Percentiles rank a stretch among this genome's conserved stretches.
These are phyloP conservation scores for Cyphellophora europaea DNA, from an alignment of 2,329 filamentous ascomycete species.

Conservation along the genomic window DNA sequence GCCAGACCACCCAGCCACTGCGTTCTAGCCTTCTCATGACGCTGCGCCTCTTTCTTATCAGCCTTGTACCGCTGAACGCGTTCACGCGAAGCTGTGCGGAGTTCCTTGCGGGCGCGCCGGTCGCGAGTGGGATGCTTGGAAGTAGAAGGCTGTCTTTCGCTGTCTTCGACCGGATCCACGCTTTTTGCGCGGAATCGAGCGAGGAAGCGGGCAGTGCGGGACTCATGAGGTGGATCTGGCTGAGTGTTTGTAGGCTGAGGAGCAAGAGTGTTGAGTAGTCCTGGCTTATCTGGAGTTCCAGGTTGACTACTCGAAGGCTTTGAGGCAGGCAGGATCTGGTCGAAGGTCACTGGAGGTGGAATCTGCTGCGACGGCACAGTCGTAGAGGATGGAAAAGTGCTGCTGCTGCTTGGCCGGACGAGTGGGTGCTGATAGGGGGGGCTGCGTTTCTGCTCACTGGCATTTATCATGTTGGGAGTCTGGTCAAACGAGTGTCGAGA, in stretches of 20 bases:
- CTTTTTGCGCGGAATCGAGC: background rate
- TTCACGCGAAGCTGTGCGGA: conserved; percentile 1
- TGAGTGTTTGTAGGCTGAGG: background rate
- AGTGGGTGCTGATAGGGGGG: background rate
- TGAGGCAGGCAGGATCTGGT: background rate
- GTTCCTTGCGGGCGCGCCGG: conserved; percentile 1
- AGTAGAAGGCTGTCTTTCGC: conserved; percentile 4
- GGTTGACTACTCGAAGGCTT: too few relatives aligned
- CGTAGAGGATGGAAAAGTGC: background rate
- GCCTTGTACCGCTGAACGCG: background rate
- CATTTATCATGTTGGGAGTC: too few relatives aligned
- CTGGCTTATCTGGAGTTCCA: background rate
- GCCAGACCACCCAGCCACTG: conserved; percentile 5
- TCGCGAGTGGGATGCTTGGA: conserved; percentile 7
- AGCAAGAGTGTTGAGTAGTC: background rate
- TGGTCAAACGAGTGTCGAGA: background rate
- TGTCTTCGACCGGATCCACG: background rate
- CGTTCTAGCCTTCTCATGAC: too few relatives aligned
- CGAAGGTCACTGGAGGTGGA: background rate
- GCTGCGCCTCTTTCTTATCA: background rate
- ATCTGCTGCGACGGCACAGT: background rate
- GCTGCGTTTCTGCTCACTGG: too few relatives aligned
- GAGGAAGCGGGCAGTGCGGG: background rate
- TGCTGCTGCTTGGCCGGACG: background rate
- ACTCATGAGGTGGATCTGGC: background rate